Evolutionary conservation across 2,329 filamentous ascomycete genomes (phyloP).

Genomic region (Tothia fuscella): DNA sequence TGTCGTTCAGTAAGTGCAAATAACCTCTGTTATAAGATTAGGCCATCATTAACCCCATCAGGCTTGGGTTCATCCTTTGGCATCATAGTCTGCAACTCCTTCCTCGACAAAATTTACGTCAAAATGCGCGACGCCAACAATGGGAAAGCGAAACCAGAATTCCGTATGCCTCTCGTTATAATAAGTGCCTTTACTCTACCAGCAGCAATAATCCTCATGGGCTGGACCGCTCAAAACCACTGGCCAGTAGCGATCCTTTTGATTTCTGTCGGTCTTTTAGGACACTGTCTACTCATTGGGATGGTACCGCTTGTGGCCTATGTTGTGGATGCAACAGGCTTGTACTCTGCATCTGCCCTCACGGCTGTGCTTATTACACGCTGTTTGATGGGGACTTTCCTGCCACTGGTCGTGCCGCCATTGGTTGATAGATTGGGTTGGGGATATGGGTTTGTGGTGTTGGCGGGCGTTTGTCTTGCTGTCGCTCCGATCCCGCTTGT

Average conservation of each 20-base stretch:
- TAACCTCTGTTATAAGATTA: no score
- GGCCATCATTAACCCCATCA: conserved; percentile 14
- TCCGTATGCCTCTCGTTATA: conserved; percentile 42
- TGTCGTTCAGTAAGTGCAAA: conserved; percentile 39
- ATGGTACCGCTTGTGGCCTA: conserved; percentile 43
- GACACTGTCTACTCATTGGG: conserved; percentile 34
- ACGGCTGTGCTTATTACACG: conserved; percentile 44
- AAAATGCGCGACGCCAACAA: conserved; percentile 30
- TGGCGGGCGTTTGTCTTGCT: conserved; percentile 31
- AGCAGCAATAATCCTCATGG: conserved; percentile 34
- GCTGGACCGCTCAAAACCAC: conserved; percentile 37
- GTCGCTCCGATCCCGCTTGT: conserved; percentile 41
- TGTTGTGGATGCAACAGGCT: conserved; percentile 44
- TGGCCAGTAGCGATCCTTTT: conserved; percentile 35
- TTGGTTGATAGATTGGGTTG: conserved; percentile 38
- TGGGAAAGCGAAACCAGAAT: conserved; percentile 39
- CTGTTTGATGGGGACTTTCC: conserved; percentile 44
- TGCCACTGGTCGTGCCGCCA: conserved; percentile 41
- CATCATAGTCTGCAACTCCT: conserved; percentile 38
- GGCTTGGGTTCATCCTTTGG: conserved; percentile 38
- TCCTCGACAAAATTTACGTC: conserved; percentile 43
- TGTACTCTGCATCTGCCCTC: conserved; percentile 46
- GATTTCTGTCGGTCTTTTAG: conserved; percentile 32
- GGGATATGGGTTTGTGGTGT: conserved; percentile 38
- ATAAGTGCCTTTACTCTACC: conserved; percentile 36